Evolutionary conservation across 805 yeast genomes (phyloP), one percentile per base, ranked within the genome.

Genomic region (Ogataea degrootiae): DNA sequence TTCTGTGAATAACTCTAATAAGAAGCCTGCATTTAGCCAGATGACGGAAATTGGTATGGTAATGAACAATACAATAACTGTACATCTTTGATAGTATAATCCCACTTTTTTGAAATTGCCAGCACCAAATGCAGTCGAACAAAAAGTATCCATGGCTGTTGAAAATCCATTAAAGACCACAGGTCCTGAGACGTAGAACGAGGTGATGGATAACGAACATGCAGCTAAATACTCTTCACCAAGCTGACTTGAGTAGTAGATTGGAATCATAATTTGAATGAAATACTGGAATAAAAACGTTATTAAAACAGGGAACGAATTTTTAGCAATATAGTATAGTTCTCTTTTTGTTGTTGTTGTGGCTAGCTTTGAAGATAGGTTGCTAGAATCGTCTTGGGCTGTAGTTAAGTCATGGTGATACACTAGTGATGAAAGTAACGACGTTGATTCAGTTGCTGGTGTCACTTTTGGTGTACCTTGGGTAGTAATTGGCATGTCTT

Each of bases 91-190:
- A 56, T 82, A 79, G 55, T 84, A 79, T 12, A 82, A 63, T 0
- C 94, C 94, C 15, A 85, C 91, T 53, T 74, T 61, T 51, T 72
- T 72, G 58, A 70, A 79, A 55, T 83, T 81, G 44, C 72, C 73
- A 33, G 86, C 77, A 22, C 94, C 92, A 59, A 67, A 84, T 0
- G 90, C 83, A 59, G 85, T 89, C 2, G 90, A 82, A 61, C 92
- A 85, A 16, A 85, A 68, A 0, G 92, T 85, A 57, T 85, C 92
- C 53, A 85, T 69, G 52, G 88, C 77, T 0, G 94, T 84, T 17
- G 87, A 73, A 6, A 84, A 77, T 3, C 92, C 92, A 62, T 84
- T 87, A 49, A 85, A 77, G 2, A 85, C 71, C 31, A 87, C 85
- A 47, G 84, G 79, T 0, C 89, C 91, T 1, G 85, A 73, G 41